Evolutionary conservation across 495 filamentous ascomycete genomes (phyloP), one percentile per base, ranked within the genome.

Genomic region (Penicillium nucicola): DNA sequence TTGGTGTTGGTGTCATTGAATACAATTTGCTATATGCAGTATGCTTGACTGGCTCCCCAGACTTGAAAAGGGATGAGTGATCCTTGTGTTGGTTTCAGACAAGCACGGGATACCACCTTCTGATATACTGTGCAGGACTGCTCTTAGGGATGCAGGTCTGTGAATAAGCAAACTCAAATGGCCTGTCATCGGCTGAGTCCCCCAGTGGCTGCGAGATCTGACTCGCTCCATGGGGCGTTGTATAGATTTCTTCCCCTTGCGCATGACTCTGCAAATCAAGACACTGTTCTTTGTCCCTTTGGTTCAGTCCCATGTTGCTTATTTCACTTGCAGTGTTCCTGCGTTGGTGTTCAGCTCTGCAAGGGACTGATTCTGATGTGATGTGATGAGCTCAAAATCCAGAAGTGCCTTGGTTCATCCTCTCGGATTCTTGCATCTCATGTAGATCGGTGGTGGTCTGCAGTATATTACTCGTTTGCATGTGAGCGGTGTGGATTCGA

Each of bases 241-340:
- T 33, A 45, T 48, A 34, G 43, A 54, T 52, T 49, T 13, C 1
- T 42, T 42, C 18, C 48, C 58, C 58, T 61, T 61, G 51, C 51
- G 35, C 36, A 19, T 40, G 28, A 23, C 18, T 31, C 18, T 40
- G 19, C 28, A 41, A 31, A 48, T 18, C 28, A 34, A n/a, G 25
- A 46, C 3, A 41, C 36, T 22, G 23, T n/a, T 23, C 20, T 41
- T 13, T 41, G 13, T 19, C 36, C 25, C 45, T 47, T 36, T 25
- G 3, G 1, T n/a, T 48, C 42, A 5, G 14, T 32, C 15, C 46
- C 55, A 47, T 46, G 35, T 47, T 50, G 50, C 41, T 37, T 17
- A 37, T 50, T 40, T 40, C 23, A 37, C 42, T 23, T 48, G 17
- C 11, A 18, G 12, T 35, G 30, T 53, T 28, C 30, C 31, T 47